Conservation (phyloP, 176 grass and related monocot species). For the Hyparrhenia diplandra region DNA sequence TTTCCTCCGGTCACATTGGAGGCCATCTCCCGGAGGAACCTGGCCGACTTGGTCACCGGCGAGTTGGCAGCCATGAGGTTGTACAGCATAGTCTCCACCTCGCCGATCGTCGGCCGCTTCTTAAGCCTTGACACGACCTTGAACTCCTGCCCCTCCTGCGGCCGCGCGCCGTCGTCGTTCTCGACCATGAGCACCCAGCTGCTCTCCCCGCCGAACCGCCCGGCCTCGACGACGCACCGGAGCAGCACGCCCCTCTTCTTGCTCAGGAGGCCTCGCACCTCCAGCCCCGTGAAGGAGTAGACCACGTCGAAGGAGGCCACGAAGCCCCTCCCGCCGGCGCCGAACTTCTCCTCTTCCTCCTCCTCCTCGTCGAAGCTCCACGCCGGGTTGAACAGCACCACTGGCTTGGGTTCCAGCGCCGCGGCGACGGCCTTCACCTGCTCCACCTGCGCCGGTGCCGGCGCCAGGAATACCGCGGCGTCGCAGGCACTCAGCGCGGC, state of each 20-base stretch:
- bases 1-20: conserved; percentile 67
- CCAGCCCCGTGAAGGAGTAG: conserved; percentile 94
- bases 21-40: conserved; percentile 64
- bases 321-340: conserved; percentile 28
- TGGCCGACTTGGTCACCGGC: conserved; percentile 86
- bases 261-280: conserved; percentile 71
- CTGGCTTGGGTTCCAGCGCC: conserved; percentile 45
- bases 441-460: conserved; percentile 47
- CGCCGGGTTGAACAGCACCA: conserved; percentile 81
- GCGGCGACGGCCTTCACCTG: conserved; percentile 35
- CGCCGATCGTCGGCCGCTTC: conserved; percentile 71
- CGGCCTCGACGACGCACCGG: conserved; percentile 51
- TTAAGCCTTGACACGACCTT: conserved; percentile 66
- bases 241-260: conserved; percentile 72
- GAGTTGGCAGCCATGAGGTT: conserved; percentile 96
- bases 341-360: conserved; percentile 53
- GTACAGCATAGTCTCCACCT: conserved; percentile 88
- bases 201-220: conserved; percentile 54
- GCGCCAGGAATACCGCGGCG: conserved; percentile 55
- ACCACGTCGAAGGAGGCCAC: conserved; percentile 70
- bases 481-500: conserved; percentile 37
- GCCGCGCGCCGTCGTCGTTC: conserved; percentile 27
- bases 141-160: conserved; percentile 25
- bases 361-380: conserved; percentile 88
- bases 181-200: conserved; percentile 91